A percentile compares a stretch with the other conserved stretches of the same genome.
Conservation (phyloP, 2,329 filamentous ascomycete genomes). For the Cladosporium sp. region DNA sequence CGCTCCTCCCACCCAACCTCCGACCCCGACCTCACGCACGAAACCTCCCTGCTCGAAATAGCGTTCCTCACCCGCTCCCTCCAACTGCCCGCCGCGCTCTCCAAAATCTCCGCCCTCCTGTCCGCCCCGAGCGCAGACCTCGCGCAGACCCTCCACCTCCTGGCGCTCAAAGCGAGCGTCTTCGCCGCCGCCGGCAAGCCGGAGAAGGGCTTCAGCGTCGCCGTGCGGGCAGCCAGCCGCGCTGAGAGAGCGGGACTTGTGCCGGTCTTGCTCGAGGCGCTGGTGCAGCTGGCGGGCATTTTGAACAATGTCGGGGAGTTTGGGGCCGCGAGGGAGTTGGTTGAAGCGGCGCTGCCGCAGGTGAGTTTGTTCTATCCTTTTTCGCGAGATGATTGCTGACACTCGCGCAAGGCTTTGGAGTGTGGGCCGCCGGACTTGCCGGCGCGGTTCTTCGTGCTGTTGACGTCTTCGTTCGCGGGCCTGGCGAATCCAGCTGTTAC, state of each 20-base stretch:
- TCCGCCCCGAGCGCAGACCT: slow-evolving; percentile 39
- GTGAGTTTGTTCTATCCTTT: slow-evolving; percentile 15
- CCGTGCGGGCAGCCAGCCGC: slow-evolving; percentile 66
- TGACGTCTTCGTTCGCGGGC: neutral
- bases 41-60: slow-evolving; percentile 54
- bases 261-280: slow-evolving; percentile 65
- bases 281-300: slow-evolving; percentile 61
- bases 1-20: slow-evolving; percentile 34
- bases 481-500: slow-evolving; percentile 4
- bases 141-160: slow-evolving; percentile 61
- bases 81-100: slow-evolving; percentile 29
- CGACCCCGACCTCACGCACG: slow-evolving; percentile 55
- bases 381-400: neutral
- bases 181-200: slow-evolving; percentile 63
- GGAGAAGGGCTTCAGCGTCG: slow-evolving; percentile 69
- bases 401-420: neutral
- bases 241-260: slow-evolving; percentile 65
- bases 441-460: slow-evolving; percentile 2
- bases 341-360: slow-evolving; percentile 62
- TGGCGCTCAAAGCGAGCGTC: slow-evolving; percentile 66
- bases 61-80: slow-evolving; percentile 44
- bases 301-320: slow-evolving; percentile 67
- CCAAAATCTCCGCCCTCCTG: neutral
- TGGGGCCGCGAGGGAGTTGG: slow-evolving; percentile 55
- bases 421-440: neutral